Percentiles rank a stretch among this genome's conserved stretches.
phyloP scores from a whole-genome alignment of 2,329 filamentous ascomycete genomes.

The Colletotrichum endophyticum region DNA sequence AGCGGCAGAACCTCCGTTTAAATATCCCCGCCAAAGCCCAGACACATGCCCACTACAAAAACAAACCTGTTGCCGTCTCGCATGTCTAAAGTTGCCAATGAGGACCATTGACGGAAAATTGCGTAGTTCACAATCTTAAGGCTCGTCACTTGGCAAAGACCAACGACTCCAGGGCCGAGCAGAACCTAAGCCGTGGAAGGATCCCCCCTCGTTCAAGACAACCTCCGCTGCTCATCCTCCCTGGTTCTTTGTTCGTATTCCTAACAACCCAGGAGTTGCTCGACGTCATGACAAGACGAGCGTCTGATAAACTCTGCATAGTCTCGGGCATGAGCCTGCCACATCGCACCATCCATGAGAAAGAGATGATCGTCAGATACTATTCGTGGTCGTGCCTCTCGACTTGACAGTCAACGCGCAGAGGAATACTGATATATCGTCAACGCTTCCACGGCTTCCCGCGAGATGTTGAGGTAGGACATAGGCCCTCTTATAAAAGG shows the following conservation, averaged over 20 bases:
- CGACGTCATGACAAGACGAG: not conserved
- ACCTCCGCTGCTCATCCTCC: not conserved
- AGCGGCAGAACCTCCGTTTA: not conserved
- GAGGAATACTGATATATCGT: not conserved
- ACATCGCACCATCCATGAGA: not conserved
- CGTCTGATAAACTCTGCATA: not conserved
- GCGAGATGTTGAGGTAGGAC: accelerated
- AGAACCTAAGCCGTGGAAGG: not conserved
- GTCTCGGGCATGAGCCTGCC: not conserved
- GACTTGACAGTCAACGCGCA: not conserved
- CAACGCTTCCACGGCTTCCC: not conserved
- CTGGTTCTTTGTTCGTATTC: not conserved
- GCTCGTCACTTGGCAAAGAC: not conserved
- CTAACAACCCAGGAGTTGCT: not conserved
- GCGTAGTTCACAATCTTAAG: too few species aligned
- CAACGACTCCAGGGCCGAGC: not conserved
- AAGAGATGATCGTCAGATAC: too few species aligned
- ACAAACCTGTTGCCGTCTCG: not conserved
- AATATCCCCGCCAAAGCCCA: not conserved
- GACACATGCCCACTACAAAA: not conserved
- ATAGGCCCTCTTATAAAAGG: not conserved
- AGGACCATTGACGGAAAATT: too few species aligned
- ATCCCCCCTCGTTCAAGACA: not conserved
- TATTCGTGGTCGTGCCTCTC: not conserved
- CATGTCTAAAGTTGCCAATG: not conserved